phyloP scores from a whole-genome alignment of 2,329 filamentous ascomycete genomes.

The Penicillium sp. region DNA sequence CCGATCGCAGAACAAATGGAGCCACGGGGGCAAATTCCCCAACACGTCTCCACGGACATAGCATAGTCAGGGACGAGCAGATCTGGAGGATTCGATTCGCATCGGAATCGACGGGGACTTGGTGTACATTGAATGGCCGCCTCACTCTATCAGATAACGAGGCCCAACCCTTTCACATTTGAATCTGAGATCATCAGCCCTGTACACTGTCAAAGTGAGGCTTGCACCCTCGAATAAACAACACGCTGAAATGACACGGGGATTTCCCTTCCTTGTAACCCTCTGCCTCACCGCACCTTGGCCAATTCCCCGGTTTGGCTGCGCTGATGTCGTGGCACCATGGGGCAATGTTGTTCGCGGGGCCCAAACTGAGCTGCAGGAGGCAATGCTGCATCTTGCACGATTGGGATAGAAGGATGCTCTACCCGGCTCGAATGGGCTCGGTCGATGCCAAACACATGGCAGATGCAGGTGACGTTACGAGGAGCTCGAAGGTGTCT shows the following conservation, averaged over 20 bases:
- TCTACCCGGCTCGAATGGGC: neutral
- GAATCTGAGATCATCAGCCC: neutral
- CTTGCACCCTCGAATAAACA: constrained; percentile 14
- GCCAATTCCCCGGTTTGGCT: constrained; percentile 19
- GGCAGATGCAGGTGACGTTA: constrained; percentile 7
- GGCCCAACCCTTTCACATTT: constrained; percentile 27
- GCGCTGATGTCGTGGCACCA: constrained; percentile 37
- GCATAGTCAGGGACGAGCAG: neutral
- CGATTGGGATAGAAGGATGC: constrained; percentile 11
- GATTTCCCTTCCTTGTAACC: neutral
- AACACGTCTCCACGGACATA: too few species aligned
- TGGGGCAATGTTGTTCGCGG: constrained; percentile 16
- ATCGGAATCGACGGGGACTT: constrained; percentile 20
- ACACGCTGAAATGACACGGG: neutral
- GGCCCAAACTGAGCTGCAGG: constrained; percentile 18
- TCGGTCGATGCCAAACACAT: constrained; percentile 16
- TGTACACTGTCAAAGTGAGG: constrained; percentile 18
- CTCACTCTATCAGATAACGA: constrained; percentile 32
- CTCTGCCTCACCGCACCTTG: constrained; percentile 20
- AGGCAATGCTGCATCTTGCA: constrained; percentile 17
- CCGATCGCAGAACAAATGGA: neutral
- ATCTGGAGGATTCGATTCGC: constrained; percentile 4
- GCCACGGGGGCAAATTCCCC: neutral
- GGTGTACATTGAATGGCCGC: constrained; percentile 18
- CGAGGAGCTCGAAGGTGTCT: neutral